Conservation (phyloP, 2,329 filamentous ascomycete genomes). For the Cladobotryum protrusum region DNA sequence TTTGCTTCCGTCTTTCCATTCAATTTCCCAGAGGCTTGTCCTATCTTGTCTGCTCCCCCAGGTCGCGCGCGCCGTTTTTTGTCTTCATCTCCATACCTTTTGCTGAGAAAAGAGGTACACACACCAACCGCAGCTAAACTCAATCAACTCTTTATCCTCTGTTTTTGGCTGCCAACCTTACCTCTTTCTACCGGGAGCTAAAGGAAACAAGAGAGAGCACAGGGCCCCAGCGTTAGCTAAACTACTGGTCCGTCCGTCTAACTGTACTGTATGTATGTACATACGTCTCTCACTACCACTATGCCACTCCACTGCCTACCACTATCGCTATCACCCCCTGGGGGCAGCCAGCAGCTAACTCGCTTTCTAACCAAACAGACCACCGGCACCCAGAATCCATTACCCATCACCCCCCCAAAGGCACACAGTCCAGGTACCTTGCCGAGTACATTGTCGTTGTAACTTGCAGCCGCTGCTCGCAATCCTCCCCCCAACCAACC, state of each 20-base stretch:
- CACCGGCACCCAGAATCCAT: too few species aligned
- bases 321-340: background rate
- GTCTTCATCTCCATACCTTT: too few species aligned
- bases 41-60: too few species aligned
- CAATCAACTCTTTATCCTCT: background rate
- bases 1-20: too few species aligned
- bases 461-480: slow-evolving; percentile 24
- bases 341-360: background rate
- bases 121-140: background rate
- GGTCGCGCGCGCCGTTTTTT: too few species aligned
- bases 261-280: too few species aligned
- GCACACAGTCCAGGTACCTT: background rate
- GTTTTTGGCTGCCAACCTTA: background rate
- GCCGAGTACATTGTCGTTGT: background rate
- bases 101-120: too few species aligned
- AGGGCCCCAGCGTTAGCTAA: slow-evolving; percentile 9
- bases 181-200: too few species aligned
- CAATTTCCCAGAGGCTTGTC: too few species aligned
- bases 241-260: slow-evolving; percentile 6
- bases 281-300: too few species aligned
- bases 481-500: slow-evolving; percentile 19
- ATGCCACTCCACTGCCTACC: too few species aligned
- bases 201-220: background rate
- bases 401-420: too few species aligned
- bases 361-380: background rate